Percentiles rank a stretch among this genome's conserved stretches.
These are phyloP conservation scores for Carpinus viminea DNA, from an alignment of 306 rosid species.

Conservation along the genomic window DNA sequence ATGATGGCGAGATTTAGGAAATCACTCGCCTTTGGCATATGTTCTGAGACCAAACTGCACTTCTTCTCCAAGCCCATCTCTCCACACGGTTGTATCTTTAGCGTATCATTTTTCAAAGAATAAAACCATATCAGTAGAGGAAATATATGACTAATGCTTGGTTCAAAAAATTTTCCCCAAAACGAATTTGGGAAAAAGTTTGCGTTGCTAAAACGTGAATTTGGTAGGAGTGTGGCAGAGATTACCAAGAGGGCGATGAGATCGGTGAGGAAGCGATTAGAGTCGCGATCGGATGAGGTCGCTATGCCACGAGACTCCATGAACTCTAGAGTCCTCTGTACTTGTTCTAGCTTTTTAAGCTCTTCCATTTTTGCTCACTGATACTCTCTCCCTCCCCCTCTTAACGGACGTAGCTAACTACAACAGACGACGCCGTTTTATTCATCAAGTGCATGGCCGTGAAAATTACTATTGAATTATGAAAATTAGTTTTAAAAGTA, in stretches of 20 bases:
- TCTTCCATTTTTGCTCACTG: conserved; percentile 42
- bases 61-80: conserved; percentile 52
- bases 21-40: conserved; percentile 51
- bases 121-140: neutral
- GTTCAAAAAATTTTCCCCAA: neutral
- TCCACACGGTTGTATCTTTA: conserved; percentile 67
- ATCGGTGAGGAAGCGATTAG: conserved; percentile 57
- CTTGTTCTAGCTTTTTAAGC: conserved; percentile 56
- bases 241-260: conserved; percentile 53
- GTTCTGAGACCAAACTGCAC: conserved; percentile 53
- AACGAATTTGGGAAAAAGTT: neutral
- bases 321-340: conserved; percentile 44
- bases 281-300: conserved; percentile 21
- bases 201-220: neutral
- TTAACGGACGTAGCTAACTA: too few species aligned
- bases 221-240: neutral
- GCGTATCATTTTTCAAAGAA: neutral
- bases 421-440: neutral
- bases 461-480: too few species aligned
- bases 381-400: too few species aligned
- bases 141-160: neutral
- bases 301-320: conserved; percentile 42
- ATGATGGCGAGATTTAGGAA: neutral
- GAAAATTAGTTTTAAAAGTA: too few species aligned
- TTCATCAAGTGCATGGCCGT: too few species aligned